phyloP scores from a whole-genome alignment of 2,329 filamentous ascomycete species.

The Thelonectria discophora region DNA sequence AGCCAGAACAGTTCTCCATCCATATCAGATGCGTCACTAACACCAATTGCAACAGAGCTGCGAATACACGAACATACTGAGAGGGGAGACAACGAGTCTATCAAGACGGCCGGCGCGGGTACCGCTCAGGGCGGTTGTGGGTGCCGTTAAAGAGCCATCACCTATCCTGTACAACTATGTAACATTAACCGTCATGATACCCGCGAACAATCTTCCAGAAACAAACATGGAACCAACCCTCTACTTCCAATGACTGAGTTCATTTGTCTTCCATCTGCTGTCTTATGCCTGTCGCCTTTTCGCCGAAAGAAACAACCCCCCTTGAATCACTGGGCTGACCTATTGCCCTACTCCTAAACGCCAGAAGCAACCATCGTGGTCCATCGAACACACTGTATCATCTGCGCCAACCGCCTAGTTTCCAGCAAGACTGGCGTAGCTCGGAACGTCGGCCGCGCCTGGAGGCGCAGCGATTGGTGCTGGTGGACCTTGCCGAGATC shows the following conservation, averaged over 20 bases:
- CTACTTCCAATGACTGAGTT: slow-evolving; percentile 27
- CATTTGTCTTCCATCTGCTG: slow-evolving; percentile 25
- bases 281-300: slow-evolving; percentile 29
- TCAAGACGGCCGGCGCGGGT: slow-evolving; percentile 69
- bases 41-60: slow-evolving; percentile 66
- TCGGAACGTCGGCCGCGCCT: slow-evolving; percentile 74
- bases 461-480: slow-evolving; percentile 77
- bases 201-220: slow-evolving; percentile 39
- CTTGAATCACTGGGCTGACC: slow-evolving; percentile 17
- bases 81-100: slow-evolving; percentile 89
- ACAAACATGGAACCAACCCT: slow-evolving; percentile 28
- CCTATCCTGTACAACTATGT: slow-evolving; percentile 42
- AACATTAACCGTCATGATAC: slow-evolving; percentile 47
- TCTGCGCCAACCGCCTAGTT: slow-evolving; percentile 62
- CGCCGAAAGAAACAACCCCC: slow-evolving; percentile 29
- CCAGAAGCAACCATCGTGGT: slow-evolving; percentile 38
- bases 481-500: slow-evolving; percentile 37
- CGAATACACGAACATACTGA: slow-evolving; percentile 92
- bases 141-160: slow-evolving; percentile 39
- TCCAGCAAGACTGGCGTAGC: slow-evolving; percentile 86
- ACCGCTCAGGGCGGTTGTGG: slow-evolving; percentile 44
- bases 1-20: background rate
- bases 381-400: slow-evolving; percentile 29
- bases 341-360: slow-evolving; percentile 38
- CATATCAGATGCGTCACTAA: background rate